A percentile compares a stretch with the other conserved stretches of the same genome.
phyloP scores from a whole-genome alignment of 345 rosid species.

The Litchi chinensis region DNA sequence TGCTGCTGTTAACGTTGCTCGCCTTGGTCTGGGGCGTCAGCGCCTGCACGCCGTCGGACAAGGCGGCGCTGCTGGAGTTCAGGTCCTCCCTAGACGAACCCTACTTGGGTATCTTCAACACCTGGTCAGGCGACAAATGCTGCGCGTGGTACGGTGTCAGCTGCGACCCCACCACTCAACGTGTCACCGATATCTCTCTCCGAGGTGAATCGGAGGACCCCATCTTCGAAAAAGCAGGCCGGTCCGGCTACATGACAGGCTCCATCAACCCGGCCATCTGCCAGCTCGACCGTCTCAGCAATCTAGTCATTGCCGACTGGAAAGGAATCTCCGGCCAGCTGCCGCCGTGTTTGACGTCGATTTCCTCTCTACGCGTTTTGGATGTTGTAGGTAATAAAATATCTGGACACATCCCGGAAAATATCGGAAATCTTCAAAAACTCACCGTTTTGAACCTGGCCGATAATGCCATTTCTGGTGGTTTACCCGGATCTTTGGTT shows the following conservation, averaged over 20 bases:
- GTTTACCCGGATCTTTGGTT: constrained; percentile 64
- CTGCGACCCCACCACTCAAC: constrained; percentile 66
- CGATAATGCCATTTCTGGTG: constrained; percentile 67
- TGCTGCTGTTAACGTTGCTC: constrained; percentile 21
- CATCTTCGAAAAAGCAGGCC: constrained; percentile 67
- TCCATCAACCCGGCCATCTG: constrained; percentile 75
- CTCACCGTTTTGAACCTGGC: constrained; percentile 79
- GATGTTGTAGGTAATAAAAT: constrained; percentile 78
- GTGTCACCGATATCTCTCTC: constrained; percentile 76
- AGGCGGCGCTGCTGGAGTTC: constrained; percentile 55
- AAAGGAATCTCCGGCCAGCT: constrained; percentile 76
- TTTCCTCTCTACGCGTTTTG: constrained; percentile 67
- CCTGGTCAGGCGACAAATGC: constrained; percentile 74
- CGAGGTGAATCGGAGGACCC: constrained; percentile 97
- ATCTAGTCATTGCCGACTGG: constrained; percentile 81
- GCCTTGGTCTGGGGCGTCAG: constrained; percentile 34
- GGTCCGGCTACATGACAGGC: constrained; percentile 86
- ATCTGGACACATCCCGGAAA: constrained; percentile 65
- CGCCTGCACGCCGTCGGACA: constrained; percentile 62
- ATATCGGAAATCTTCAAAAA: constrained; percentile 62
- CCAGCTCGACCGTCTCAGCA: constrained; percentile 60
- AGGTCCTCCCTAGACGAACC: constrained; percentile 71
- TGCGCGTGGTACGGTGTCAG: constrained; percentile 86
- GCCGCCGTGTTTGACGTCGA: constrained; percentile 61
- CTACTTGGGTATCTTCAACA: constrained; percentile 67